These are phyloP conservation scores for Colletotrichum gigasporum DNA, from an alignment of 2,329 filamentous ascomycete species.

Conservation along the genomic window DNA sequence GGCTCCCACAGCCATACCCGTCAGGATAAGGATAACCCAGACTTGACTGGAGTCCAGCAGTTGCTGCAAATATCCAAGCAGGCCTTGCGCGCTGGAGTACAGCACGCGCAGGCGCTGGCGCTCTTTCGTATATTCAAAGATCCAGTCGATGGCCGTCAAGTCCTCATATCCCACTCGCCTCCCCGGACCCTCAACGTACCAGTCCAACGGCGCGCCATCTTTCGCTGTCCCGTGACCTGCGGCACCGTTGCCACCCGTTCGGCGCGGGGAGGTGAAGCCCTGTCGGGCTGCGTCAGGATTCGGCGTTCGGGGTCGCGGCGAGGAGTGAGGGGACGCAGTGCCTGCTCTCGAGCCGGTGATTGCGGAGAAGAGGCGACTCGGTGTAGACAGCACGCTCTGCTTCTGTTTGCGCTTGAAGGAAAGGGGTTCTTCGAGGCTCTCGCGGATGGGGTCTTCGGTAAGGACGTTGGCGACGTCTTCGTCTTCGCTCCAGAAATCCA, in stretches of 20 bases:
- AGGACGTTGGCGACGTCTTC: constrained; percentile 53
- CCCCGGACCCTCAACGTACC: constrained; percentile 90
- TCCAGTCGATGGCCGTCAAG: constrained; percentile 98
- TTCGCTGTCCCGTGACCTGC: constrained; percentile 44
- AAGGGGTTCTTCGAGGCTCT: constrained; percentile 60
- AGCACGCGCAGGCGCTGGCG: constrained; percentile 85
- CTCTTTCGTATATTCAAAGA: constrained; percentile 98
- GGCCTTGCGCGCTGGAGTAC: constrained; percentile 72
- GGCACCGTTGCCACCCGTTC: constrained; percentile 28
- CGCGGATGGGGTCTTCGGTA: constrained; percentile 64
- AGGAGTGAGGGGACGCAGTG: constrained; percentile 27
- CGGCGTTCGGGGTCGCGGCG: constrained; percentile 31
- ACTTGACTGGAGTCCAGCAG: constrained; percentile 88
- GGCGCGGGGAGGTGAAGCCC: constrained; percentile 28
- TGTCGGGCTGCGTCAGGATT: constrained; percentile 35
- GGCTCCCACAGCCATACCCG: constrained; percentile 83
- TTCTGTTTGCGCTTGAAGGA: constrained; percentile 79
- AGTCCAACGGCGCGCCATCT: constrained; percentile 70
- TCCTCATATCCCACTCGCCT: constrained; percentile 94
- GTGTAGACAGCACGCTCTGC: constrained; percentile 54
- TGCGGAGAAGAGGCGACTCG: constrained; percentile 59
- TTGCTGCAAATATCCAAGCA: constrained; percentile 77
- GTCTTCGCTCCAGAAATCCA: constrained; percentile 53
- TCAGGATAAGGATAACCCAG: constrained; percentile 88
- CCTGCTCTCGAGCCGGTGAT: constrained; percentile 50